Evolutionary conservation across 1,139 yeast genomes (phyloP).

Genomic region (Hyphopichia fennica): DNA sequence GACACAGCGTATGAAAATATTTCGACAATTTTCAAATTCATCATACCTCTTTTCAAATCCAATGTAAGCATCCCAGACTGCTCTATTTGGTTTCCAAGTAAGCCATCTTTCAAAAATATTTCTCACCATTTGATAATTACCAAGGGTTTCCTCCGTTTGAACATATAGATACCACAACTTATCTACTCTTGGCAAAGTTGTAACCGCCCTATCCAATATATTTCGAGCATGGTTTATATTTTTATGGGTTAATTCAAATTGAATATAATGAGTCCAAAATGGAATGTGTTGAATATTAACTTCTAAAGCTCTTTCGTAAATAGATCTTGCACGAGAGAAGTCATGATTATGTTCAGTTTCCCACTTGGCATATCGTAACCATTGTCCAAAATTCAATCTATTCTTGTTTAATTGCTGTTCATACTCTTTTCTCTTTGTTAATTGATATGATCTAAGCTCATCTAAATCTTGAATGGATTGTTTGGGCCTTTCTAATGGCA

Average conservation of each 20-base stretch:
- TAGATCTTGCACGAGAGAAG: constrained; percentile 70
- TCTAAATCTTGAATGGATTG: constrained; percentile 73
- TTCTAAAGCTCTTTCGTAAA: constrained; percentile 84
- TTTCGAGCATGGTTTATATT: constrained; percentile 90
- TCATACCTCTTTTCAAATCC: constrained; percentile 69
- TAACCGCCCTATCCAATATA: constrained; percentile 74
- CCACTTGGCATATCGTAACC: constrained; percentile 91
- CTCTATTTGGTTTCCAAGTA: constrained; percentile 63
- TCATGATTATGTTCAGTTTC: constrained; percentile 79
- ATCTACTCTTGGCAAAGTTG: constrained; percentile 72
- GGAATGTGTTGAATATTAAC: constrained; percentile 76
- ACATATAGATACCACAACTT: constrained; percentile 86
- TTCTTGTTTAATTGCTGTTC: constrained; percentile 86
- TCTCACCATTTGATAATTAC: constrained; percentile 63
- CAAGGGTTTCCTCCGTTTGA: constrained; percentile 78
- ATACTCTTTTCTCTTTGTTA: constrained; percentile 74
- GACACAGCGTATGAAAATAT: constrained; percentile 58
- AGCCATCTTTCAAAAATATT: constrained; percentile 79
- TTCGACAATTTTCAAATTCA: constrained; percentile 58
- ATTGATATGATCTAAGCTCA: constrained; percentile 74
- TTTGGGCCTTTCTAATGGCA: constrained; percentile 41
- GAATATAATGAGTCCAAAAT: constrained; percentile 83
- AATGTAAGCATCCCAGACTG: constrained; percentile 76
- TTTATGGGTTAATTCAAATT: constrained; percentile 67
- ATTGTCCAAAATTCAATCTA: constrained; percentile 77